phyloP scores from a whole-genome alignment of 495 filamentous ascomycete species.

The Tuber indicum region DNA sequence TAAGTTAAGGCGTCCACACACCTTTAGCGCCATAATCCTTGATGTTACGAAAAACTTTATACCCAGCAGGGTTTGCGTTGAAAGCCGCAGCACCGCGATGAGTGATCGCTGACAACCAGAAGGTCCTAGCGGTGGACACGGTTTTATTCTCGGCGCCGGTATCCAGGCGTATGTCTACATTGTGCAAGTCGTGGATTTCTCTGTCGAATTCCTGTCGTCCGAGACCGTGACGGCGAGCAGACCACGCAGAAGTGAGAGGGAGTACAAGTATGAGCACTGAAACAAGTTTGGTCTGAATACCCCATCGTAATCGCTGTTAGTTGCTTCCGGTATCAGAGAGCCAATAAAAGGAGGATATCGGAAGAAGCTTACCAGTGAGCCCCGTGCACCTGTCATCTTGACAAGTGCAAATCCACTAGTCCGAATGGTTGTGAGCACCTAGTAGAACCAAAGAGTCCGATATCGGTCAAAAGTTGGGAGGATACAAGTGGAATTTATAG shows the following conservation, averaged over 20 bases:
- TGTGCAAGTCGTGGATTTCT: neutral
- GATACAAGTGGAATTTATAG: neutral
- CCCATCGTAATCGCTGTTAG: neutral
- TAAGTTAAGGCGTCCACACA: conserved; percentile 32
- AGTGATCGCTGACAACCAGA: conserved; percentile 66
- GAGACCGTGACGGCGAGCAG: neutral
- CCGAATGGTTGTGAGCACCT: neutral
- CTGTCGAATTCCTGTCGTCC: neutral
- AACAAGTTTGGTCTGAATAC: neutral
- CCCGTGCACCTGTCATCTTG: neutral
- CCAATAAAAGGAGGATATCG: neutral
- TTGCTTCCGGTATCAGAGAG: neutral
- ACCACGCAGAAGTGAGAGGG: neutral
- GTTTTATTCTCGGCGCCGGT: neutral
- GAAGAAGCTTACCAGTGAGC: neutral
- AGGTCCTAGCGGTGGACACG: neutral
- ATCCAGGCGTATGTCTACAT: neutral
- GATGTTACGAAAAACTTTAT: conserved; percentile 82
- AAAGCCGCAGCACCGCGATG: conserved; percentile 65
- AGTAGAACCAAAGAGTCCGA: neutral
- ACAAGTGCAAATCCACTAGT: neutral
- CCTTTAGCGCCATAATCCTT: conserved; percentile 73
- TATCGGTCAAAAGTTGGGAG: neutral
- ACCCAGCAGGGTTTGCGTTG: conserved; percentile 49
- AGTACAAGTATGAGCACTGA: neutral